These are phyloP conservation scores for Stagonosporopsis rhizophila DNA, from an alignment of 2,329 filamentous ascomycete species.

Conservation along the genomic window DNA sequence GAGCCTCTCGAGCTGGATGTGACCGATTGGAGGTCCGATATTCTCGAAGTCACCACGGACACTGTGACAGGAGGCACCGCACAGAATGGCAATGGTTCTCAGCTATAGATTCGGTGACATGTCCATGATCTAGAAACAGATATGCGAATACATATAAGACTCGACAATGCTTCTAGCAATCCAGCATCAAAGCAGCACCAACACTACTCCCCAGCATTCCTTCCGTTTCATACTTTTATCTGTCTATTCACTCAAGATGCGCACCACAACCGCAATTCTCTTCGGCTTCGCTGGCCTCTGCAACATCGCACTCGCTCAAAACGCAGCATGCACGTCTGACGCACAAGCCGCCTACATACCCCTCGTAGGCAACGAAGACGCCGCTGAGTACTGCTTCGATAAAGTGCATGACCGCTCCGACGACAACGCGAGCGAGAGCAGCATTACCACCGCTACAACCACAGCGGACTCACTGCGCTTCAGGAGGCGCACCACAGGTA, in stretches of 20 bases:
- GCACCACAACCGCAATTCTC: not conserved
- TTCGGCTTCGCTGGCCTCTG: not conserved
- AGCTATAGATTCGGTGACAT: not conserved
- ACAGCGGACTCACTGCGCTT: not conserved
- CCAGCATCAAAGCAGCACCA: not conserved
- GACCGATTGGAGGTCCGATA: not conserved
- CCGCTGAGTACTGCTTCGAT: not conserved
- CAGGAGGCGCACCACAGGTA: not conserved
- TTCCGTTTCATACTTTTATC: not conserved
- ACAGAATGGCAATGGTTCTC: not conserved
- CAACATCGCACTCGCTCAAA: not conserved
- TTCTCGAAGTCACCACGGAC: not conserved
- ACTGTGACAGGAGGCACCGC: no score
- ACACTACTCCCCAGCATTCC: not conserved
- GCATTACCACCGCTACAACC: not conserved
- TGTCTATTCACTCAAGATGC: not conserved
- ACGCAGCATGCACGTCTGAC: not conserved
- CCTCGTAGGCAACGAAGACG: not conserved
- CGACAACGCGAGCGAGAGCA: not conserved
- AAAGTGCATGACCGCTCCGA: not conserved
- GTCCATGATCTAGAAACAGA: not conserved
- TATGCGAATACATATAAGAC: not conserved
- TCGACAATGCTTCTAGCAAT: not conserved
- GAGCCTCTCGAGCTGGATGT: not conserved
- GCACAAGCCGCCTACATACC: not conserved